Conservation (phyloP, 129 eudicot genomes). For the Heracleum sosnowskyi region DNA sequence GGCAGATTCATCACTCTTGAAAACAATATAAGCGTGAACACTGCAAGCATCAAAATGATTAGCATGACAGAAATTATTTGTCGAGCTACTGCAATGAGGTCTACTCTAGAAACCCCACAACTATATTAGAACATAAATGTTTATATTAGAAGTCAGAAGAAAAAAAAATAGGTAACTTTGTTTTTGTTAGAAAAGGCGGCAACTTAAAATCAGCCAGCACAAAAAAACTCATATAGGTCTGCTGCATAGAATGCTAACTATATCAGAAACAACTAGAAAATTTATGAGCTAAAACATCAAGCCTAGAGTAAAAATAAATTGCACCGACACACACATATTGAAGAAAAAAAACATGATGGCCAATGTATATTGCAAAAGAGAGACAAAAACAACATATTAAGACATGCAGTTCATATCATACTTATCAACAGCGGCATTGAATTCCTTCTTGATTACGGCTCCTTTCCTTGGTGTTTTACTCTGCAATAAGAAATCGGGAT, state of each 20-base stretch:
- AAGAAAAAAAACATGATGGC: background rate
- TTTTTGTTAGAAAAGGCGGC: background rate
- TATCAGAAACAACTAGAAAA: background rate
- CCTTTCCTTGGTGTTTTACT: constrained; percentile 85
- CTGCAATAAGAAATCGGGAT: constrained; percentile 26
- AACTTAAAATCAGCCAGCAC: background rate
- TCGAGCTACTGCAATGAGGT: background rate
- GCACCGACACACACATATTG: background rate
- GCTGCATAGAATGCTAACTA: background rate
- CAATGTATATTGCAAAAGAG: background rate
- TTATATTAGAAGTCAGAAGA: background rate
- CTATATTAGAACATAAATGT: background rate
- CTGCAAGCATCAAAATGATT: constrained; percentile 36
- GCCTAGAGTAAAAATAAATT: background rate
- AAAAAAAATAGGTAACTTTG: background rate
- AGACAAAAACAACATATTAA: constrained; percentile 2
- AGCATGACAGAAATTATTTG: constrained; percentile 6
- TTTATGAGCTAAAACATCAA: background rate
- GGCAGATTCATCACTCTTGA: constrained; percentile 70
- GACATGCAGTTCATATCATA: constrained; percentile 15
- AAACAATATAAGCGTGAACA: constrained; percentile 86
- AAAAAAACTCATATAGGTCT: background rate
- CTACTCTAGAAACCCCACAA: background rate
- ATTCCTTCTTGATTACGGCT: constrained; percentile 61
- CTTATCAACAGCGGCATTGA: constrained; percentile 92